Percentiles rank a stretch among this genome's conserved stretches.
phyloP scores from a whole-genome alignment of 1,284 basidiomycete species.

The Cryptococcus sp. region DNA sequence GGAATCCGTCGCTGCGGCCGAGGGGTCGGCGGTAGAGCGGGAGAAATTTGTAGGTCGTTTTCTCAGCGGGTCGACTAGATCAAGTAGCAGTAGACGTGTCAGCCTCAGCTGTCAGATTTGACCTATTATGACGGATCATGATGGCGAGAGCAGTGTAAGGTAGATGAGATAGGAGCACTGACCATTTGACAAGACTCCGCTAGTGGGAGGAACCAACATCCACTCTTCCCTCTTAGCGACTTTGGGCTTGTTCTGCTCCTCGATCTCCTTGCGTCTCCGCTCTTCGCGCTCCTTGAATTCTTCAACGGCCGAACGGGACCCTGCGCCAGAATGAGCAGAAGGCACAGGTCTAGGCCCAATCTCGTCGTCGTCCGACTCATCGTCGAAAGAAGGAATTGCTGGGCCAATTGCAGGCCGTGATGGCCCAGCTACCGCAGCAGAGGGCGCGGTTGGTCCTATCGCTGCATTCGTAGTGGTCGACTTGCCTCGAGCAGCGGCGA shows the following conservation, averaged over 20 bases:
- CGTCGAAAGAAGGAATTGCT: slow-evolving; percentile 25
- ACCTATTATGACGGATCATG: no score
- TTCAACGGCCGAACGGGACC: slow-evolving; percentile 60
- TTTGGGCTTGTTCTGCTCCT: slow-evolving; percentile 68
- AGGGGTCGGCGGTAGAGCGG: slow-evolving; percentile 41
- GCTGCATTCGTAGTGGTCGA: slow-evolving; percentile 4
- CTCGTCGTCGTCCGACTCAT: slow-evolving; percentile 37
- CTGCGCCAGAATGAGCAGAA: slow-evolving; percentile 52
- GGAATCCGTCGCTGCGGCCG: slow-evolving; percentile 49
- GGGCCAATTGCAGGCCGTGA: slow-evolving; percentile 1
- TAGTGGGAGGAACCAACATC: slow-evolving; percentile 88
- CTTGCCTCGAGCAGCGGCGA: slow-evolving; percentile 31
- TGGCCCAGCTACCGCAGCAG: slow-evolving; percentile 12
- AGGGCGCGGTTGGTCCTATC: neutral
- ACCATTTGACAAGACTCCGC: slow-evolving; percentile 73
- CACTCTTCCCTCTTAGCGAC: slow-evolving; percentile 80
- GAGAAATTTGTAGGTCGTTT: slow-evolving; percentile 61
- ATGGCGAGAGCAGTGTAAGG: no score
- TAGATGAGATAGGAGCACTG: slow-evolving; percentile 51
- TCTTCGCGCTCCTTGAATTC: slow-evolving; percentile 76
- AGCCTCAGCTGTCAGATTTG: no score
- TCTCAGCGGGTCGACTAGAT: slow-evolving; percentile 71
- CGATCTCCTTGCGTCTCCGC: slow-evolving; percentile 58
- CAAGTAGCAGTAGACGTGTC: slow-evolving; percentile 32
- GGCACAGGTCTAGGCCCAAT: slow-evolving; percentile 31